phyloP scores from a whole-genome alignment of 305 asterid genomes.

The Plantago rigida region DNA sequence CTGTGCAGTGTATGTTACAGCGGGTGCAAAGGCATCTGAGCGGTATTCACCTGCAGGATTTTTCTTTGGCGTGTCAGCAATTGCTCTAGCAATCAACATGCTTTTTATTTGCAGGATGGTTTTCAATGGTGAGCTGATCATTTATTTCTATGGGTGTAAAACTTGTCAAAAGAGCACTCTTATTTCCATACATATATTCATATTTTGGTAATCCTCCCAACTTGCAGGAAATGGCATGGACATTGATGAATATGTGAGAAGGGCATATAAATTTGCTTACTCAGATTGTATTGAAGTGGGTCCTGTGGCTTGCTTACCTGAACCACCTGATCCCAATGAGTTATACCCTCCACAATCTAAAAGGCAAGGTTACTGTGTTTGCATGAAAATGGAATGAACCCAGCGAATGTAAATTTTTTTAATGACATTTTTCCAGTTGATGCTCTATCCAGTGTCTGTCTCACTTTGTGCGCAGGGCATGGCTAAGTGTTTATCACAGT shows the following conservation, averaged over 20 bases:
- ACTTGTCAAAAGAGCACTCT: slow-evolving; percentile 3
- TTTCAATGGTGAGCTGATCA: slow-evolving; percentile 61
- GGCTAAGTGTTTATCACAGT: slow-evolving; percentile 2
- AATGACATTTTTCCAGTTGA: slow-evolving; percentile 13
- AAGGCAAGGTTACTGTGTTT: slow-evolving; percentile 45
- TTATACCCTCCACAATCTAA: slow-evolving; percentile 89
- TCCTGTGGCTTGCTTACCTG: slow-evolving; percentile 87
- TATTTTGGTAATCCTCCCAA: slow-evolving; percentile 22
- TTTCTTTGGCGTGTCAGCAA: slow-evolving; percentile 98
- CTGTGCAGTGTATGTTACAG: slow-evolving; percentile 94
- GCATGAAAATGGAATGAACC: slow-evolving; percentile 15
- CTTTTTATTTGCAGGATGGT: slow-evolving; percentile 99
- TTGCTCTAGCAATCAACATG: slow-evolving; percentile 94
- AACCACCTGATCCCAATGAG: slow-evolving; percentile 96
- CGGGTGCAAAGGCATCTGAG: slow-evolving; percentile 88
- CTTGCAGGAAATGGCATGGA: slow-evolving; percentile 81
- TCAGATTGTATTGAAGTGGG: slow-evolving; percentile 97
- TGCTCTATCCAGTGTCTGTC: slow-evolving; percentile 10
- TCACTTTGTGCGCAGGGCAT: background rate
- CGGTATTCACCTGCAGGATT: slow-evolving; percentile 96
- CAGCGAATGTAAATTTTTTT: background rate
- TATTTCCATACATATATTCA: slow-evolving; percentile 5
- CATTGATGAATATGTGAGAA: slow-evolving; percentile 93
- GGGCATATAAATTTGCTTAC: slow-evolving; percentile 94
- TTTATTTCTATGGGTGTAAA: slow-evolving; percentile 21